phyloP scores from a whole-genome alignment of 495 filamentous ascomycete genomes.

The Neurospora sp. region DNA sequence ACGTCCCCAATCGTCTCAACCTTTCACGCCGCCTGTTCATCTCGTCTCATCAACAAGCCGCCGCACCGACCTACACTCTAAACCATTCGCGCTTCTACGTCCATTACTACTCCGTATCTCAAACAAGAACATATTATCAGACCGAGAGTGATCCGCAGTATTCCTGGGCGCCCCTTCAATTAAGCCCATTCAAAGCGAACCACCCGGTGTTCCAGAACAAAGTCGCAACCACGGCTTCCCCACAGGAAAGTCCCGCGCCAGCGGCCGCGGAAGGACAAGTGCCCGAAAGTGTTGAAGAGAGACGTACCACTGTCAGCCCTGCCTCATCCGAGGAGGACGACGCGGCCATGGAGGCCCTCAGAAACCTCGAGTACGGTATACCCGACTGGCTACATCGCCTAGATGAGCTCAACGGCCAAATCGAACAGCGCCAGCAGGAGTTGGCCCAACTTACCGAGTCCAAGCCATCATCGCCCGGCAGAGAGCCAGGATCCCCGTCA shows the following conservation, averaged over 20 bases:
- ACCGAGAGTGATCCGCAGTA: neutral
- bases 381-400: constrained; percentile 59
- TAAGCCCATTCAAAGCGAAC: neutral
- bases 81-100: neutral
- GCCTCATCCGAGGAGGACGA: constrained; percentile 17
- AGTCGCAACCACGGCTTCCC: neutral
- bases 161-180: neutral
- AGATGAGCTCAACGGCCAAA: constrained; percentile 58
- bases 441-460: constrained; percentile 42
- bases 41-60: neutral
- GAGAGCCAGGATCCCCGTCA: constrained; percentile 16
- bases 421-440: constrained; percentile 59
- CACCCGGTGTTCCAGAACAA: neutral
- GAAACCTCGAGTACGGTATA: constrained; percentile 50
- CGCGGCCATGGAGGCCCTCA: constrained; percentile 52
- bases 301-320: neutral
- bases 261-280: neutral
- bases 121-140: neutral
- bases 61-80: neutral
- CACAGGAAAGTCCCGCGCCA: neutral
- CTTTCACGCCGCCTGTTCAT: neutral
- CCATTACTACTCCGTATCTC: neutral
- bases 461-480: constrained; percentile 12
- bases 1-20: neutral
- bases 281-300: neutral